Conservation (phyloP, 2,329 filamentous ascomycete species). For the Colletotrichum echinochloae region DNA sequence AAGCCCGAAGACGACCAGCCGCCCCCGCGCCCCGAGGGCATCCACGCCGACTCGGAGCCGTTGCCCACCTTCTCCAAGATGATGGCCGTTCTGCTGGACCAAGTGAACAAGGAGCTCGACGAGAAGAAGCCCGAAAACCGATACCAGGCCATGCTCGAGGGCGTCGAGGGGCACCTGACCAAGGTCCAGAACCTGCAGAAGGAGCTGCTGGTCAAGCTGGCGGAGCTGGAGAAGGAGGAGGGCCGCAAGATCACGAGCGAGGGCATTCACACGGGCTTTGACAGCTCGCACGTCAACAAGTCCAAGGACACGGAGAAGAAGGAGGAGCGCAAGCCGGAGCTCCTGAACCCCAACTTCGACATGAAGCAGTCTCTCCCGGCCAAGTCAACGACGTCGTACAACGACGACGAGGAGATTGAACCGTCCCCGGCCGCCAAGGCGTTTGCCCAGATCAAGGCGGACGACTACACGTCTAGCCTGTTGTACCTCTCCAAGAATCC, state of each 20-base stretch:
- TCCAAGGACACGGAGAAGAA: constrained; percentile 58
- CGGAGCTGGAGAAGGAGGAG: constrained; percentile 86
- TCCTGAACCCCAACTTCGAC: constrained; percentile 76
- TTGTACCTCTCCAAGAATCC: constrained; percentile 85
- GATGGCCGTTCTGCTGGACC: constrained; percentile 96
- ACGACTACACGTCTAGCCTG: constrained; percentile 79
- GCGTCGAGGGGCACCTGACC: constrained; percentile 79
- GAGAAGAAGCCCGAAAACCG: constrained; percentile 76
- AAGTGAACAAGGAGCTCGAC: constrained; percentile 87
- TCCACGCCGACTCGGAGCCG: constrained; percentile 79
- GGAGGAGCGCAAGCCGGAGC: constrained; percentile 70
- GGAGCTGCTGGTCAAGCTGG: constrained; percentile 79
- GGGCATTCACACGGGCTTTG: constrained; percentile 87
- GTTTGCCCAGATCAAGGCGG: constrained; percentile 82
- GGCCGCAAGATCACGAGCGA: constrained; percentile 94
- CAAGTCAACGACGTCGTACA: constrained; percentile 59
- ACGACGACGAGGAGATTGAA: constrained; percentile 80
- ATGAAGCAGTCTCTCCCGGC: constrained; percentile 40
- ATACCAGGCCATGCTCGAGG: constrained; percentile 81
- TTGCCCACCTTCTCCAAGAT: constrained; percentile 93
- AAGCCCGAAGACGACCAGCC: constrained; percentile 81
- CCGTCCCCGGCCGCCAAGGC: constrained; percentile 81
- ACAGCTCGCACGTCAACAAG: constrained; percentile 85
- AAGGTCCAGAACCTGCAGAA: constrained; percentile 85
- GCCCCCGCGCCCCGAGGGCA: constrained; percentile 79